Evolutionary conservation across 1,284 basidiomycete genomes (phyloP).

Genomic region (Flammula alnicola): DNA sequence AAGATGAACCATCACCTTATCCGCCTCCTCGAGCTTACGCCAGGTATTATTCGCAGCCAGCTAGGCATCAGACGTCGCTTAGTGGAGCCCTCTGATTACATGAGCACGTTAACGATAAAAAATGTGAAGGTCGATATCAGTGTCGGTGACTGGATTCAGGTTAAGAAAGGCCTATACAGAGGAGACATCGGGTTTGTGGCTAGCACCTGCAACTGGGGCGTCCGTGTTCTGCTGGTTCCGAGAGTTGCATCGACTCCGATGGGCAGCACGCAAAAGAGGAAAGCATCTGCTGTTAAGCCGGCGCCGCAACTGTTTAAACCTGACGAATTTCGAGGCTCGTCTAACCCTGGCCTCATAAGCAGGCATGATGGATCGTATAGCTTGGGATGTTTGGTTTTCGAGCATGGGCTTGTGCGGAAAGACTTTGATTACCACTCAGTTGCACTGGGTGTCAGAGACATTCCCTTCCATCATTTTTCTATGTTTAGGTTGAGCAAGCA

Average conservation of each 20-base stretch:
- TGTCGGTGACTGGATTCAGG: slow-evolving; percentile 13
- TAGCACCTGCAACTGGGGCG: slow-evolving; percentile 7
- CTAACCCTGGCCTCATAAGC: too few relatives aligned
- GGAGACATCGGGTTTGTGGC: slow-evolving; percentile 19
- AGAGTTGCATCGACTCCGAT: background rate
- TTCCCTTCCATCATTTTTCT: slow-evolving; percentile 7
- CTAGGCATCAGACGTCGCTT: background rate
- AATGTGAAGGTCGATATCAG: background rate
- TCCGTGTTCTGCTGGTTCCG: slow-evolving; percentile 18
- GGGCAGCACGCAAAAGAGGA: background rate
- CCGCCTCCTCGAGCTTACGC: background rate
- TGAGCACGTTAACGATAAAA: slow-evolving; percentile 4
- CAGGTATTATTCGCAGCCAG: slow-evolving; percentile 5
- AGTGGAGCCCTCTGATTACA: background rate
- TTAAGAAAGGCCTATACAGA: slow-evolving; percentile 20
- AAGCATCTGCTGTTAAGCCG: background rate
- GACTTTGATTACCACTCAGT: slow-evolving; percentile 7
- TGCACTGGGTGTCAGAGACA: background rate
- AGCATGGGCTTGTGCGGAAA: slow-evolving; percentile 14
- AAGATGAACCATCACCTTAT: slow-evolving; percentile 8
- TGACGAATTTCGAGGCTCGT: background rate
- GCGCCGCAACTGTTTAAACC: slow-evolving; percentile 9
- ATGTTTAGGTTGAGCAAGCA: slow-evolving; percentile 9
- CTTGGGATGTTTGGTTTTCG: background rate
- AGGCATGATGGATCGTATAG: background rate